Conservation (phyloP, 2,329 filamentous ascomycete genomes). For the Septoria linicola region DNA sequence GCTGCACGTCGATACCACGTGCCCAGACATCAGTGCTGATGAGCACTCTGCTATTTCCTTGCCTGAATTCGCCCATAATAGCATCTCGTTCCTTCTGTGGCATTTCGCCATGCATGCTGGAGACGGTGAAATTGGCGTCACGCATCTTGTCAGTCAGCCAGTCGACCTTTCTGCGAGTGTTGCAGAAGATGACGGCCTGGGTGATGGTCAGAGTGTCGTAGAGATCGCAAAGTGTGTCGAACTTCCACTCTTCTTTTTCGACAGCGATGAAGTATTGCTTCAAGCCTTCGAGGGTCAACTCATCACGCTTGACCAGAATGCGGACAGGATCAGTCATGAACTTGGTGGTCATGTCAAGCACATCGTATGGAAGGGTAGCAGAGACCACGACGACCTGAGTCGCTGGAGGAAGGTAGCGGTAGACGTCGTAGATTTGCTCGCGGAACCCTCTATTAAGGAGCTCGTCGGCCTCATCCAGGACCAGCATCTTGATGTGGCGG, state of each 20-base stretch:
- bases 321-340: constrained; percentile 99
- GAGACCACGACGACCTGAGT: constrained; percentile 99
- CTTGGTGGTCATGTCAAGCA: constrained; percentile 98
- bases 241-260: constrained; percentile 99
- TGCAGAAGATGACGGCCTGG: constrained; percentile 99
- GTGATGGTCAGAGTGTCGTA: constrained; percentile 99
- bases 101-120: constrained; percentile 99
- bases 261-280: constrained; percentile 99
- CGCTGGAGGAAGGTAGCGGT: constrained; percentile 91
- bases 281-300: constrained; percentile 92
- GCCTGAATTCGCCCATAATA: constrained; percentile 98
- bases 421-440: constrained; percentile 99
- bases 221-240: constrained; percentile 95
- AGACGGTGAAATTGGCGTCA: constrained; percentile 97
- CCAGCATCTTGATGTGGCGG: constrained; percentile 74
- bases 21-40: constrained; percentile 99
- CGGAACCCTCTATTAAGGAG: constrained; percentile 90
- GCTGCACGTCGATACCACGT: constrained; percentile 96
- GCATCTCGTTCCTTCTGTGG: constrained; percentile 96
- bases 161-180: constrained; percentile 97
- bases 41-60: constrained; percentile 91
- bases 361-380: constrained; percentile 94
- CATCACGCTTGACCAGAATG: constrained; percentile 97
- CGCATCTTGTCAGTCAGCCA: constrained; percentile 99
- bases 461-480: constrained; percentile 74